These are phyloP conservation scores for Dendrocalamus latiflorus DNA, from an alignment of 202 grass and related monocot species.

Conservation along the genomic window DNA sequence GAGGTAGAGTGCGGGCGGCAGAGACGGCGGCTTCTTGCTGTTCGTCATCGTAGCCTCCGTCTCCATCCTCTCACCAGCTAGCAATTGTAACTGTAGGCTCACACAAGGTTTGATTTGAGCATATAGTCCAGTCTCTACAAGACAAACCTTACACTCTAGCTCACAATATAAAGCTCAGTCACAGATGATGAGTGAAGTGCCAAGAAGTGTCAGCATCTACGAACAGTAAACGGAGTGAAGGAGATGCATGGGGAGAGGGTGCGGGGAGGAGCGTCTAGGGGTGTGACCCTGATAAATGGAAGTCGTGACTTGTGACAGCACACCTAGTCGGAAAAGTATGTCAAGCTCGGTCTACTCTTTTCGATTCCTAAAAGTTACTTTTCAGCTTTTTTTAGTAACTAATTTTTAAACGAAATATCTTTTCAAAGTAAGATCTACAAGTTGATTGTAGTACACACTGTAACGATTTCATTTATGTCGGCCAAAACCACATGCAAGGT, in stretches of 20 bases:
- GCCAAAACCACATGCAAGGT: no score
- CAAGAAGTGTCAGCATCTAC: not conserved
- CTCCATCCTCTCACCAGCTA: not conserved
- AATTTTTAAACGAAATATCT: no score
- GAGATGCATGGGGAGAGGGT: not conserved
- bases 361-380: no score
- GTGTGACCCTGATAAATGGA: slow-evolving; percentile 25
- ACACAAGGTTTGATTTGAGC: no score
- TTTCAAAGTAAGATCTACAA: no score
- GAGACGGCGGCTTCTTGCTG: not conserved
- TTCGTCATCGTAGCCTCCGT: not conserved
- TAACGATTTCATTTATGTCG: no score
- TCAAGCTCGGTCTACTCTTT: no score
- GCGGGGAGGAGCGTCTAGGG: not conserved
- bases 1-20: not conserved
- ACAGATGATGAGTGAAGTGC: not conserved
- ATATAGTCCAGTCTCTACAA: not conserved
- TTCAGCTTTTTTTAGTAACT: no score
- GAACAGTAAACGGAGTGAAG: not conserved
- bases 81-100: not conserved
- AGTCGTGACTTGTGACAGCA: not conserved
- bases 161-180: not conserved
- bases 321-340: not conserved
- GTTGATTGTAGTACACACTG: no score
- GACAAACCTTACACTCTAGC: not conserved